Evolutionary conservation across 257 asterid genomes (phyloP).

Genomic region (Nicotiana noctiflora): DNA sequence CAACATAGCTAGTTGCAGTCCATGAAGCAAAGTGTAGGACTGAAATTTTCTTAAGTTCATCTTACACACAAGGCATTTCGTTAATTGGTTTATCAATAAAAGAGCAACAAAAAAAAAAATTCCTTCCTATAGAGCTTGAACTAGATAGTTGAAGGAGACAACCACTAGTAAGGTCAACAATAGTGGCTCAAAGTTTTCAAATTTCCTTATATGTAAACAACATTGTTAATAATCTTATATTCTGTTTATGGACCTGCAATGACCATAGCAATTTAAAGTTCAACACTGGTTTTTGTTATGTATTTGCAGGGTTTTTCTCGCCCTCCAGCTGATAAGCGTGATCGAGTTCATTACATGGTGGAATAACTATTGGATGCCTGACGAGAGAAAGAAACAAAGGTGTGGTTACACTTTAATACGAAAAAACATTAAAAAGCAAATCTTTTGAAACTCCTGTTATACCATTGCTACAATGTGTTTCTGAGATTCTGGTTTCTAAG

Average conservation of each 20-base stretch:
- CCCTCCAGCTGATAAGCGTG: constrained; percentile 85
- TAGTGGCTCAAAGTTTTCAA: neutral
- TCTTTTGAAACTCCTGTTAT: too few species aligned
- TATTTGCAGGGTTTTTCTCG: constrained; percentile 54
- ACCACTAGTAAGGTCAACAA: neutral
- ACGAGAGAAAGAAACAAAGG: constrained; percentile 55
- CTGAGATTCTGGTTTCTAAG: too few species aligned
- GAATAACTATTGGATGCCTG: constrained; percentile 90
- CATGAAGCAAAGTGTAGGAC: too few species aligned
- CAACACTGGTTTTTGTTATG: neutral
- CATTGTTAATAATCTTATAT: neutral
- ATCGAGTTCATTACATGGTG: constrained; percentile 93
- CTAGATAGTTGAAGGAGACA: neutral
- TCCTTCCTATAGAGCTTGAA: neutral
- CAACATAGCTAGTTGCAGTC: neutral
- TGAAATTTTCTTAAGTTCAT: neutral
- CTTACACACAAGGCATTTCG: neutral
- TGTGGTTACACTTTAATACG: neutral
- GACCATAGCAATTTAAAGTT: neutral
- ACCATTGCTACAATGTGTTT: too few species aligned
- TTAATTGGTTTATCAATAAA: neutral
- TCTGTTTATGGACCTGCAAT: neutral
- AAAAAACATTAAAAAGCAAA: too few species aligned
- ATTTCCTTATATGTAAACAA: neutral
- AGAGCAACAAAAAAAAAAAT: neutral